A percentile compares a stretch with the other conserved stretches of the same genome.
Evolutionary conservation across 176 grass and related monocot genomes (phyloP).

Genomic region (Dendrocalamus sinicus): DNA sequence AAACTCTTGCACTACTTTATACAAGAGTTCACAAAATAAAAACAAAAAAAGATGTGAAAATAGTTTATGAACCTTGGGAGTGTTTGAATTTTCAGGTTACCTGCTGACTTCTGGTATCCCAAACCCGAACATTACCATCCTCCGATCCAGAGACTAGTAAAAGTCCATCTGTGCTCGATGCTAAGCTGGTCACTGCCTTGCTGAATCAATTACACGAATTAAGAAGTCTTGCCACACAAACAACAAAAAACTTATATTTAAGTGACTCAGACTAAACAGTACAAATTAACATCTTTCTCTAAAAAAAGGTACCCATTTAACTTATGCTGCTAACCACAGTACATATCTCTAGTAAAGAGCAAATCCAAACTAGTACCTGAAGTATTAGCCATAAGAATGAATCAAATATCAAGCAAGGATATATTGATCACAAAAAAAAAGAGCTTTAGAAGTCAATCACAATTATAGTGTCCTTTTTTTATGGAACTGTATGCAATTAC

Average conservation of each 20-base stretch:
- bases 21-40: neutral
- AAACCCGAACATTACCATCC: conserved; percentile 67
- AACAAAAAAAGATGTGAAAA: neutral
- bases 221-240: conserved; percentile 16
- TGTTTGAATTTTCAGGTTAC: conserved; percentile 74
- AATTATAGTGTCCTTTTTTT: neutral
- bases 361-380: conserved; percentile 1
- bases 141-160: conserved; percentile 69
- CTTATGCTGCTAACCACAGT: neutral
- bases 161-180: conserved; percentile 60
- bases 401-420: neutral
- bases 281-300: conserved; percentile 13
- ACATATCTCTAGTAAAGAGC: conserved; percentile 14
- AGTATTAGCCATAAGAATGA: neutral
- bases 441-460: neutral
- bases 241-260: neutral
- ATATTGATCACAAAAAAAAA: neutral
- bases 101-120: conserved; percentile 64
- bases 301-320: neutral
- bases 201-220: conserved; percentile 51
- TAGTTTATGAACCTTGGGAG: conserved; percentile 61
- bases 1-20: neutral
- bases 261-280: conserved; percentile 12
- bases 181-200: conserved; percentile 65
- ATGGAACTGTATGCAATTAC: neutral